Conservation (phyloP, 2,329 filamentous ascomycete species). For the Cladophialophora bantiana region DNA sequence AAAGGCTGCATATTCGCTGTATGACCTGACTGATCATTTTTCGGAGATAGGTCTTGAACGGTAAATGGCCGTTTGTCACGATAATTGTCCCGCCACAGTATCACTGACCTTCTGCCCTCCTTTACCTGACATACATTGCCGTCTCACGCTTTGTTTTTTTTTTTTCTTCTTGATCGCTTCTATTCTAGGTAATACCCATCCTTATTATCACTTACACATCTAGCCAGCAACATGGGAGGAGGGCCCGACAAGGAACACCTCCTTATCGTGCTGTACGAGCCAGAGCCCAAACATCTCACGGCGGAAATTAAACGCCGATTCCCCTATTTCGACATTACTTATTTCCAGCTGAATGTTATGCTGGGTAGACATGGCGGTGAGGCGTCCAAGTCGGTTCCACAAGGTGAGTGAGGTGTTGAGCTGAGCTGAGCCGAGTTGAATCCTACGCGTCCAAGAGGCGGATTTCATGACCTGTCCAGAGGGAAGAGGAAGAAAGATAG, state of each 20-base stretch:
- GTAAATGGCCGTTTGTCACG: no score
- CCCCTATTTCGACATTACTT: conserved; percentile 56
- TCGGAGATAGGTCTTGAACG: neutral
- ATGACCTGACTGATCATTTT: neutral
- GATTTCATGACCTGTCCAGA: neutral
- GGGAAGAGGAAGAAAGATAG: neutral
- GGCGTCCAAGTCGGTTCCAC: conserved; percentile 16
- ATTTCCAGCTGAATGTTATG: conserved; percentile 42
- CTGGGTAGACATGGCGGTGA: conserved; percentile 16
- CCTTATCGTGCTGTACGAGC: conserved; percentile 53
- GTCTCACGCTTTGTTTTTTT: no score
- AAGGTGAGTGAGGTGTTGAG: conserved; percentile 39
- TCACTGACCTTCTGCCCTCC: no score
- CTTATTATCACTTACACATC: neutral
- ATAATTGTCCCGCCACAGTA: no score
- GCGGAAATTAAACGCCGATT: conserved; percentile 51
- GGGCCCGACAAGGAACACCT: conserved; percentile 51
- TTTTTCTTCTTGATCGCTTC: neutral
- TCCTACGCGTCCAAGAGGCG: neutral
- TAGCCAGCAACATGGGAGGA: conserved; percentile 53
- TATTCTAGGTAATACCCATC: neutral
- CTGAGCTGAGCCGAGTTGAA: neutral
- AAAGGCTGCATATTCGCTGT: neutral
- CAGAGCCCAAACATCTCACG: conserved; percentile 50
- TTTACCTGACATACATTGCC: no score